Conservation (phyloP, 2,329 filamentous ascomycete species). For the Fusarium sp. region DNA sequence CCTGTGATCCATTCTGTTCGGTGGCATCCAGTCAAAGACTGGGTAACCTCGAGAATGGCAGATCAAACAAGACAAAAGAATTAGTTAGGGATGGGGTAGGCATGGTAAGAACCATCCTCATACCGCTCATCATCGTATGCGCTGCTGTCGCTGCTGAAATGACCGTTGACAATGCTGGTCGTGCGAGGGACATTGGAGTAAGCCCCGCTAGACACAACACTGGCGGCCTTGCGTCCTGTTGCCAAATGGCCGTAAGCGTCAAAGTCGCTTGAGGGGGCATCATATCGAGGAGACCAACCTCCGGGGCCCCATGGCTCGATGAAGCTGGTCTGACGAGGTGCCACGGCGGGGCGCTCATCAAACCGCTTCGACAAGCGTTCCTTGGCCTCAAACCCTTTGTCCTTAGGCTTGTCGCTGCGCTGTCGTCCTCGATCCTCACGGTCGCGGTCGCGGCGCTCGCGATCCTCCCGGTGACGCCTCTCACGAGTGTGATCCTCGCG, state of each 20-base stretch:
- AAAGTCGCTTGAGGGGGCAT: constrained; percentile 40
- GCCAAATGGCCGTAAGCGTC: constrained; percentile 44
- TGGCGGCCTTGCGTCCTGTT: constrained; percentile 44
- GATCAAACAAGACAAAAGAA: constrained; percentile 24
- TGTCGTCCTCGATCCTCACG: constrained; percentile 39
- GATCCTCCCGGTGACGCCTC: constrained; percentile 39
- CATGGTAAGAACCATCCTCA: constrained; percentile 52
- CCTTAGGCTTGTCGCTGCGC: constrained; percentile 43
- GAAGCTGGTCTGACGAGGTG: constrained; percentile 48
- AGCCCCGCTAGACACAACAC: constrained; percentile 36
- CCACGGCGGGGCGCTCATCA: constrained; percentile 47
- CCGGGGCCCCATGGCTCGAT: constrained; percentile 50
- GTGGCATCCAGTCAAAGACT: background rate
- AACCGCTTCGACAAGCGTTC: constrained; percentile 53
- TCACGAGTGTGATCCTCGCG: constrained; percentile 35
- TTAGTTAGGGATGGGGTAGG: constrained; percentile 49
- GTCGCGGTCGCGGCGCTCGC: constrained; percentile 41
- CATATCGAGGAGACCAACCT: constrained; percentile 45
- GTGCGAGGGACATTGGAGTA: constrained; percentile 49
- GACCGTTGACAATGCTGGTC: constrained; percentile 39
- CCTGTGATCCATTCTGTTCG: background rate
- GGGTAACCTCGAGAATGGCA: background rate
- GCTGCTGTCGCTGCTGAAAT: constrained; percentile 47
- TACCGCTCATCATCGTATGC: constrained; percentile 46
- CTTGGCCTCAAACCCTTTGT: constrained; percentile 47